Evolutionary conservation across 257 asterid species (phyloP).

Genomic region (Eustoma russellianum): DNA sequence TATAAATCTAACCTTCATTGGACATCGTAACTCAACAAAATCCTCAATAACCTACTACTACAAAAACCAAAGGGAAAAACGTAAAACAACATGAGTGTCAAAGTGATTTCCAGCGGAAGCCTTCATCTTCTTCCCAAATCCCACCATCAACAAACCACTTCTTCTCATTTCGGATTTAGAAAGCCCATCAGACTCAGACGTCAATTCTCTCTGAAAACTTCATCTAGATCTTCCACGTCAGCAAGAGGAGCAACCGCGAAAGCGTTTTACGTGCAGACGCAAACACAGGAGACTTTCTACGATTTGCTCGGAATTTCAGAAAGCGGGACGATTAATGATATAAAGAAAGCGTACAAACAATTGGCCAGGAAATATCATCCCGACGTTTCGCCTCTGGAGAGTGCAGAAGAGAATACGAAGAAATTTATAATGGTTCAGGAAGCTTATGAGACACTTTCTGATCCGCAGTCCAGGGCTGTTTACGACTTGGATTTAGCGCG

Average conservation of each 20-base stretch:
- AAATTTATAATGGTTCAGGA: conserved; percentile 38
- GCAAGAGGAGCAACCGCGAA: conserved; percentile 12
- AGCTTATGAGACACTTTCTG: conserved; percentile 54
- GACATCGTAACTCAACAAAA: background rate
- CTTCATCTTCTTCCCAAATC: conserved; percentile 4
- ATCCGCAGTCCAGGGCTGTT: conserved; percentile 32
- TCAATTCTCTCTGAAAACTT: background rate
- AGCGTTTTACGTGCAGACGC: conserved; percentile 18
- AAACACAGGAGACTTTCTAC: conserved; percentile 27
- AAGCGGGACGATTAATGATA: conserved; percentile 28
- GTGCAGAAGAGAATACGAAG: conserved; percentile 40
- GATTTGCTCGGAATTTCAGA: conserved; percentile 43
- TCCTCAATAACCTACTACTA: no score
- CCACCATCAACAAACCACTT: background rate
- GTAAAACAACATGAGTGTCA: conserved; percentile 13
- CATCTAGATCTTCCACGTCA: conserved; percentile 10
- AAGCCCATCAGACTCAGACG: background rate
- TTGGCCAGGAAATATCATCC: conserved; percentile 58
- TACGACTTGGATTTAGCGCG: conserved; percentile 40
- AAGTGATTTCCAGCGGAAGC: background rate
- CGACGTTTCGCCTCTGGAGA: conserved; percentile 55
- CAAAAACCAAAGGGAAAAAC: no score
- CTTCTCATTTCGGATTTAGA: conserved; percentile 3
- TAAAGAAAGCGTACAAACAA: conserved; percentile 45
- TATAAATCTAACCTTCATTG: background rate